phyloP scores from a whole-genome alignment of 1,284 basidiomycete genomes.

The Ganoderma resinaceum region DNA sequence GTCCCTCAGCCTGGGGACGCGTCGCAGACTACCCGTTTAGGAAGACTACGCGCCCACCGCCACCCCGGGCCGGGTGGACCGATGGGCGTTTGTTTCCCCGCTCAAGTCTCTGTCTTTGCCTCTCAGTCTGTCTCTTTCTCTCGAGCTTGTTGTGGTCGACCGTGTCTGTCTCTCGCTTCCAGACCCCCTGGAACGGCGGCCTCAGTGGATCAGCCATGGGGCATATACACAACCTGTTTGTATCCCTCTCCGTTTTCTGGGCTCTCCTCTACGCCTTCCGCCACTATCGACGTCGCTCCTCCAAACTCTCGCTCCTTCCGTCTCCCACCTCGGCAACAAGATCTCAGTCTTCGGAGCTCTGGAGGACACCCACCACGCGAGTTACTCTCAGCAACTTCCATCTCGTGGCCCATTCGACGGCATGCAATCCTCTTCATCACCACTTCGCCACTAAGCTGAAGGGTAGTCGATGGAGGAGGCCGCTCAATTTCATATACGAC shows the following conservation, averaged over 20 bases:
- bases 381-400: slow-evolving; percentile 41
- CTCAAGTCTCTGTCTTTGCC: too few species aligned
- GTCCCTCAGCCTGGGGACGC: slow-evolving; percentile 24
- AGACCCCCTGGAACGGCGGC: not conserved
- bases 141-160: not conserved
- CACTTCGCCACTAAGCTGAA: slow-evolving; percentile 22
- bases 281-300: slow-evolving; percentile 16
- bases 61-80: not conserved
- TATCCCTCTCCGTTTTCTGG: slow-evolving; percentile 32
- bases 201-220: not conserved
- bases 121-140: too few species aligned
- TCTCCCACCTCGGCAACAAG: slow-evolving; percentile 18
- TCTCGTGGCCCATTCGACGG: slow-evolving; percentile 59
- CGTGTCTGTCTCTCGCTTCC: not conserved
- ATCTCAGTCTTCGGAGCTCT: slow-evolving; percentile 17
- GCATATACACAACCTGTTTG: slow-evolving; percentile 3
- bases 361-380: slow-evolving; percentile 24
- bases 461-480: slow-evolving; percentile 20
- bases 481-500: slow-evolving; percentile 53
- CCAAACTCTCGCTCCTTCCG: slow-evolving; percentile 12
- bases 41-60: not conserved
- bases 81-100: too few species aligned
- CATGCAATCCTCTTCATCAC: slow-evolving; percentile 61
- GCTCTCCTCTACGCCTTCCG: slow-evolving; percentile 24
- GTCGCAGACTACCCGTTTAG: slow-evolving; percentile 28